Evolutionary conservation across 805 yeast species (phyloP), one percentile per base, ranked within the genome.

Genomic region (Candida jianshihensis): DNA sequence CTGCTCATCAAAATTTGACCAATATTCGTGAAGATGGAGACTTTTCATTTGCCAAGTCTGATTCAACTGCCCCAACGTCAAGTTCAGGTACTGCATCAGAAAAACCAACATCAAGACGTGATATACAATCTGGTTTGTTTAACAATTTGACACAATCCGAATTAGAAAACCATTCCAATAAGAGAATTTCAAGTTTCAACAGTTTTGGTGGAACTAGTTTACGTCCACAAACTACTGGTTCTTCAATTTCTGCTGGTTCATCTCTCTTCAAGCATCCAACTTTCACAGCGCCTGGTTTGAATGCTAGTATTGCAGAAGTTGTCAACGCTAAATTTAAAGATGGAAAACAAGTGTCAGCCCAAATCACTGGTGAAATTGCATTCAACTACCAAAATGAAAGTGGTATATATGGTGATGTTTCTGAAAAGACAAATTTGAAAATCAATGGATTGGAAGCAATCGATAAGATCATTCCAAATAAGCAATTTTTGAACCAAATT

Each of bases 251-350:
- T 19, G 57, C 61, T 17, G 53, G 53, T 36, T 54, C 58, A 5
- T 58, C 60, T 3, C 51, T 63, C 41, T 64, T 68, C 53, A 72
- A 64, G 43, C 82, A 74, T 53, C 70, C 79, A 26, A 65, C 72
- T 19, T 54, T 68, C 47, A 61, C 71, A 12, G 40, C 51, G 31
- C 71, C 76, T n/a, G 94, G 92, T 3, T 64, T 90, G 46, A 85
- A 81, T 49, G 78, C 89, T 3, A 81, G 94, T 32, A 65, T 88
- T 44, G 89, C 92, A n/a, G 97, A 90, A 61, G 78, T 83, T 11
- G 67, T 86, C 43, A 80, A 77, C 53, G 95, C 87, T 5, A 69
- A 72, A 15, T 79, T 79, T 58, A 75, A 73, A 43, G 85, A 80
- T 51, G 95, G 94, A 15, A 60, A 61, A 30, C 62, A 79, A 26